Evolutionary conservation across 148 eudicot genomes (phyloP).

Genomic region (Cornus suecica): DNA sequence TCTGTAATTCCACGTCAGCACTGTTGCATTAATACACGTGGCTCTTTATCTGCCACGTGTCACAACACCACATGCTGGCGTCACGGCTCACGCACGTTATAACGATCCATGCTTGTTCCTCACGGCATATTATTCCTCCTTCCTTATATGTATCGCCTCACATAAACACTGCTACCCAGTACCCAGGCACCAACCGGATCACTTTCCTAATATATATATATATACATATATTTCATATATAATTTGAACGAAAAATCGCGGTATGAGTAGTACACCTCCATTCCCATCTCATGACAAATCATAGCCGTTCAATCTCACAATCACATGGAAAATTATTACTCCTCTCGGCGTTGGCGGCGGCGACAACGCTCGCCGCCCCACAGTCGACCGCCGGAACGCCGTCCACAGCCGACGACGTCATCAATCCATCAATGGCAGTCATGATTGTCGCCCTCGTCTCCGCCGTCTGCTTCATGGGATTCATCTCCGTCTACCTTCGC

Average conservation of each 20-base stretch:
- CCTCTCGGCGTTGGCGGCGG: background rate
- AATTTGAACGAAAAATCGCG: background rate
- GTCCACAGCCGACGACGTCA: background rate
- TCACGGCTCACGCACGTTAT: no score
- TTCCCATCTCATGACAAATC: background rate
- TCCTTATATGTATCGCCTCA: no score
- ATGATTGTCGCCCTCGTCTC: constrained; percentile 22
- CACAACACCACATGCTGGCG: no score
- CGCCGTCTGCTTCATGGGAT: constrained; percentile 33
- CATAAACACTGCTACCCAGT: no score
- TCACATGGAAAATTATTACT: constrained; percentile 8
- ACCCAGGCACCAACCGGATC: no score
- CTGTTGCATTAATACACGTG: no score
- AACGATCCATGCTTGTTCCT: no score
- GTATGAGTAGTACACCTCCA: background rate
- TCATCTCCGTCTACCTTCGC: constrained; percentile 34
- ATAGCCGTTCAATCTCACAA: background rate
- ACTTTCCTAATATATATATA: no score
- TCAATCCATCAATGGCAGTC: constrained; percentile 25
- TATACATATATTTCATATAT: no score
- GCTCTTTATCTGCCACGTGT: no score
- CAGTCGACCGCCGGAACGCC: background rate
- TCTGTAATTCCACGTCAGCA: no score
- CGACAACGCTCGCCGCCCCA: background rate
- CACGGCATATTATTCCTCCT: no score